These are phyloP conservation scores for Cryptomeria japonica DNA, from an alignment of 75 land plant genomes.

Conservation along the genomic window DNA sequence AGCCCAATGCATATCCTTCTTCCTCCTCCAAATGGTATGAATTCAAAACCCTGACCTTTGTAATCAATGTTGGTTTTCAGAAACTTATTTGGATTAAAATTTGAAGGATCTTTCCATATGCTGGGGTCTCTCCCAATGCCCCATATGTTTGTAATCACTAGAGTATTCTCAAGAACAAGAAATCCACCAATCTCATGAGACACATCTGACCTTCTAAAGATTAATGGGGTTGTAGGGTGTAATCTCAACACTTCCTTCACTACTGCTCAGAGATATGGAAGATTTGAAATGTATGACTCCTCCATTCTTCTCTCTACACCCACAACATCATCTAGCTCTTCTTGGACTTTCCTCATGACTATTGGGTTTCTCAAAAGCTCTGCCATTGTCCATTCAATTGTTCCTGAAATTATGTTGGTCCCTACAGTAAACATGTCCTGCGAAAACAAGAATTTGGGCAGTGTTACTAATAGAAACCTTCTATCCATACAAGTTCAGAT, in stretches of 20 bases:
- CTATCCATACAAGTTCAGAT: no score
- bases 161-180: conserved; percentile 2
- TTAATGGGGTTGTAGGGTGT: conserved; percentile 18
- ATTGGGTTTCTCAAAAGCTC: conserved; percentile 20
- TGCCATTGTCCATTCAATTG: conserved; percentile 23
- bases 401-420: conserved; percentile 16
- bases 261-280: conserved; percentile 9
- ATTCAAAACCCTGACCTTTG: conserved; percentile 15
- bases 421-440: conserved; percentile 13
- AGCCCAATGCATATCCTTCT: conserved; percentile 24
- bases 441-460: not conserved
- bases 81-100: conserved; percentile 12
- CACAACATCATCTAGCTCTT: conserved; percentile 13
- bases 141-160: conserved; percentile 3
- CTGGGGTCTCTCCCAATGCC: conserved; percentile 9
- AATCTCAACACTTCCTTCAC: conserved; percentile 15
- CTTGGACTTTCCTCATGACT: conserved; percentile 8
- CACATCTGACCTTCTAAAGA: not conserved
- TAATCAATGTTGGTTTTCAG: not conserved
- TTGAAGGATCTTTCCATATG: conserved; percentile 1
- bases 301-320: conserved; percentile 5
- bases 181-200: not conserved
- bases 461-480: no score
- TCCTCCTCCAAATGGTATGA: conserved; percentile 30
- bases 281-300: conserved; percentile 16